Evolutionary conservation across 1,139 yeast genomes (phyloP).

Genomic region (Geotrichum bryndzae): DNA sequence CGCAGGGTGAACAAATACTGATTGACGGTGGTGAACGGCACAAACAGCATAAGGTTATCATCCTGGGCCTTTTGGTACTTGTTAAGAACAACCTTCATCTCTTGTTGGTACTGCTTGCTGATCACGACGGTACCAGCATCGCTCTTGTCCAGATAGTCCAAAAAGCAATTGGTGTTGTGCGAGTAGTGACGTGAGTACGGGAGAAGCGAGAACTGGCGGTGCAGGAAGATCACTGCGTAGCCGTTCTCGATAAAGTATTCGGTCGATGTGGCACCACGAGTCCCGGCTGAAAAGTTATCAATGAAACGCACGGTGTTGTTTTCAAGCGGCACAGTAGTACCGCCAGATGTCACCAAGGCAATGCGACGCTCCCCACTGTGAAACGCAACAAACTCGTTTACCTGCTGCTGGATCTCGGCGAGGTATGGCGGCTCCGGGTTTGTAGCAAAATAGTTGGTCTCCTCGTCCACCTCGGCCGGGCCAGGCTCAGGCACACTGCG

Average conservation of each 20-base stretch:
- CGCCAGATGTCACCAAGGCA: constrained; percentile 92
- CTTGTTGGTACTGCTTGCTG: constrained; percentile 52
- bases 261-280: constrained; percentile 94
- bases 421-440: constrained; percentile 74
- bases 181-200: constrained; percentile 89
- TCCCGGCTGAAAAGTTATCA: constrained; percentile 96
- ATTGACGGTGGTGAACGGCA: constrained; percentile 93
- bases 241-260: constrained; percentile 81
- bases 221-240: constrained; percentile 86
- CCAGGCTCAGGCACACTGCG: constrained; percentile 69
- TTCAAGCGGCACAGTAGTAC: constrained; percentile 95
- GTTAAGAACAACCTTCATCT: constrained; percentile 59
- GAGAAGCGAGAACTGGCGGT: constrained; percentile 82
- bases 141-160: constrained; percentile 63
- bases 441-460: constrained; percentile 63
- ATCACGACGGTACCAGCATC: constrained; percentile 38
- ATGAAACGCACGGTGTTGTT: constrained; percentile 94
- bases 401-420: constrained; percentile 51
- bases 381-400: constrained; percentile 52
- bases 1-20: constrained; percentile 84
- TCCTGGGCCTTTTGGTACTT: constrained; percentile 58
- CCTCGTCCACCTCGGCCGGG: constrained; percentile 68
- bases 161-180: constrained; percentile 59
- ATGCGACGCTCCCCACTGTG: constrained; percentile 44
- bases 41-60: constrained; percentile 53